These are phyloP conservation scores for Crotalaria pallida DNA, from an alignment of 306 rosid species.

Conservation along the genomic window DNA sequence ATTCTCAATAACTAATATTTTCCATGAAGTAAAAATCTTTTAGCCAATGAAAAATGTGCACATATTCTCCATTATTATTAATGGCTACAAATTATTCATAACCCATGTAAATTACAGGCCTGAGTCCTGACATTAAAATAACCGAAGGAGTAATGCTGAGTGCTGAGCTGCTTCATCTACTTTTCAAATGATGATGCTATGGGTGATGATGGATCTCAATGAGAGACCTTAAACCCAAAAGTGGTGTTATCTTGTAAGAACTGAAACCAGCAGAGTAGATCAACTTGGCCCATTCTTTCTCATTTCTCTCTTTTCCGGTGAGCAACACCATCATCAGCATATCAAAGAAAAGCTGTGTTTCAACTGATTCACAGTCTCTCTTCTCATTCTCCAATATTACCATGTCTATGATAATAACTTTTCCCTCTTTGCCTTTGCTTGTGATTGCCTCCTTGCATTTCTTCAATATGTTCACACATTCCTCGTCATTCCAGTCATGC, in stretches of 20 bases:
- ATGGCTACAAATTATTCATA: too few species aligned
- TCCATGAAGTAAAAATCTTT: too few species aligned
- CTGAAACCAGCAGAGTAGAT: constrained; percentile 23
- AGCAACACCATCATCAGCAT: constrained; percentile 21
- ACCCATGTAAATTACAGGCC: too few species aligned
- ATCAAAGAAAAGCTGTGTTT: constrained; percentile 24
- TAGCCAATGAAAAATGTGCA: too few species aligned
- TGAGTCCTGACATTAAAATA: too few species aligned
- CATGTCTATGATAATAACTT: constrained; percentile 47
- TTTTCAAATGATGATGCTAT: constrained; percentile 4
- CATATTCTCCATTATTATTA: too few species aligned
- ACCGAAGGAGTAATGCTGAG: too few species aligned
- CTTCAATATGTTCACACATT: too few species aligned
- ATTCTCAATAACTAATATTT: too few species aligned
- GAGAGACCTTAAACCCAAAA: constrained; percentile 24
- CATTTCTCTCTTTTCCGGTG: constrained; percentile 25
- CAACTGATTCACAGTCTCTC: constrained; percentile 18
- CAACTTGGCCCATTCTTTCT: constrained; percentile 32
- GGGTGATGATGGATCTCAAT: constrained; percentile 17
- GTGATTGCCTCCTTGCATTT: too few species aligned
- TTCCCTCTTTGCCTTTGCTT: background rate
- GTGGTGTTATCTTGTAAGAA: constrained; percentile 9
- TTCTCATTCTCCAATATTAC: constrained; percentile 23
- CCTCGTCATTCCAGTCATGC: too few species aligned
- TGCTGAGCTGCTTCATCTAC: background rate